Evolutionary conservation across 306 rosid species (phyloP), one percentile per base, ranked within the genome.

Genomic region (barrel medic (Medicago truncatula)): DNA sequence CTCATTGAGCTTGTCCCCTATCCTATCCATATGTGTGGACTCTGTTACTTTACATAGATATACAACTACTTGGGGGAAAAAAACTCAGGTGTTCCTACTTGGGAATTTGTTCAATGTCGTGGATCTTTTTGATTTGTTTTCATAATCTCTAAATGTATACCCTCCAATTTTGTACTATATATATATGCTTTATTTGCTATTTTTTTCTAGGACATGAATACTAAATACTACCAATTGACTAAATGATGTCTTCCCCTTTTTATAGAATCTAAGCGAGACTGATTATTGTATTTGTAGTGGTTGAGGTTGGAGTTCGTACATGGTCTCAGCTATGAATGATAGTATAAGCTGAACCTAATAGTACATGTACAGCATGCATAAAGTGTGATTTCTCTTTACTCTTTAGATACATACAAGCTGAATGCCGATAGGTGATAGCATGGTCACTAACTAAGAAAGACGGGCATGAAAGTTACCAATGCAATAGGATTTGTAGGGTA

Each of bases 1-100:
- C 81, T 69, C 78, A 76, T 50, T 82, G 82, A 83, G 80, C 60
- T 67, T 38, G 39, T 40, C 13, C 34, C 47, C 34, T 28, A 16
- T 36, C 20, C 34, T 74, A 8, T 36, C 50, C 70, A n/a, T 44
- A 59, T 34, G n/a, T 23, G 52, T 65, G 46, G 64, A 13, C 67
- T 18, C 10, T 40, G 5, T 0, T 49, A 66, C 47, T 70, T 70
- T 39, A 18, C 61, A 76, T 57, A 71, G 69, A 44, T 61, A 49
- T 58, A 47, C 75, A 46, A 57, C 71, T 74, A 66, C 15, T 49
- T 59, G 53, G 52, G 10, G 18, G 8, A 4, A 46, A 44, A 46
- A 44, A 34, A 9, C 21, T 47, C 72, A n/a, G 13, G 41, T 38
- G 17, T 84, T 82, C 40, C 72, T 59, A 17, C 49, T 20, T 50